A percentile compares a stretch with the other conserved stretches of the same genome.
phyloP scores from a whole-genome alignment of 2,329 filamentous ascomycete species.

The Epichloe hybrida region DNA sequence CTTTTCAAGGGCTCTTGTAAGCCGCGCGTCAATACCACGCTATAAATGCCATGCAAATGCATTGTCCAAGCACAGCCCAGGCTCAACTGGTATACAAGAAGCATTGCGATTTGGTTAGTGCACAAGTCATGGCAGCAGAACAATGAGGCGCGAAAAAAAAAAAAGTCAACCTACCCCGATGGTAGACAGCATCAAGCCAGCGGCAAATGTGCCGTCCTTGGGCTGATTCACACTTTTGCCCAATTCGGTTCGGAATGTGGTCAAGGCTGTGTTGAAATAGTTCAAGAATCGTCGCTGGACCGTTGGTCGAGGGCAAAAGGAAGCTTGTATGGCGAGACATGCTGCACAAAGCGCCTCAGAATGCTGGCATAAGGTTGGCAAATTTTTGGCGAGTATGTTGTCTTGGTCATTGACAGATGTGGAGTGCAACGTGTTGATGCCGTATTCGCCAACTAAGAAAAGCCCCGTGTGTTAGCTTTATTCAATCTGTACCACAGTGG shows the following conservation, averaged over 20 bases:
- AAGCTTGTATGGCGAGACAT: conserved; percentile 1
- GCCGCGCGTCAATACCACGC: background rate
- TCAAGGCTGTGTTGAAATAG: background rate
- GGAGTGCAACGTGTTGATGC: background rate
- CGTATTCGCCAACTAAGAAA: background rate
- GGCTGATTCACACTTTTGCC: background rate
- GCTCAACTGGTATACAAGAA: background rate
- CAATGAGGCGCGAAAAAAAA: too few relatives aligned
- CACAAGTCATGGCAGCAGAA: background rate
- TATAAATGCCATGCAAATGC: conserved; percentile 1
- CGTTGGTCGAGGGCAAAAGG: background rate
- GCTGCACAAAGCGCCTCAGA: background rate
- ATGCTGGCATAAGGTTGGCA: background rate
- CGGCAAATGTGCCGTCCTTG: background rate
- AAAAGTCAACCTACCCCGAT: background rate
- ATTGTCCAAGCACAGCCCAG: background rate
- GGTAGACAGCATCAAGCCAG: background rate
- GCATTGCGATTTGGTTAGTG: background rate
- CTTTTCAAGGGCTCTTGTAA: background rate
- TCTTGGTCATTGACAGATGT: conserved; percentile 2
- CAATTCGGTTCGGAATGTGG: background rate
- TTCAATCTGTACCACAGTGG: background rate
- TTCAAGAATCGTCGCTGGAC: background rate
- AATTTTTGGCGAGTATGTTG: background rate
- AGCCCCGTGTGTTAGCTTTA: background rate